Conservation (phyloP, 148 eudicot genomes). For the Beta vulgaris region DNA sequence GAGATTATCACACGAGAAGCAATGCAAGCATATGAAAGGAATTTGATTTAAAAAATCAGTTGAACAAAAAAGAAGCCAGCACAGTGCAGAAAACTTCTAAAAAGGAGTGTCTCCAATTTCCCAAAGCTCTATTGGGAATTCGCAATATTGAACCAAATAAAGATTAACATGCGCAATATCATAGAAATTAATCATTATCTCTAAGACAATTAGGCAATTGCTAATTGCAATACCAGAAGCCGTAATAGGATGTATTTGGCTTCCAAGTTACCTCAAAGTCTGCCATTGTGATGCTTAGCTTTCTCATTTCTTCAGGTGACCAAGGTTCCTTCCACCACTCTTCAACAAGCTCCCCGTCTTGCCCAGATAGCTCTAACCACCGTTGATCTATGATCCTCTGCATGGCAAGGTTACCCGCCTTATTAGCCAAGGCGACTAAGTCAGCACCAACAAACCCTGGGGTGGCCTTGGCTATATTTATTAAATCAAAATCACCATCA, state of each 20-base stretch:
- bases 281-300: slow-evolving; percentile 58
- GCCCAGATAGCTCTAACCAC: slow-evolving; percentile 39
- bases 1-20: neutral
- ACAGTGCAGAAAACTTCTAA: neutral
- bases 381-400: slow-evolving; percentile 61
- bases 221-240: neutral
- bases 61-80: no score
- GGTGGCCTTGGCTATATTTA: slow-evolving; percentile 72
- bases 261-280: slow-evolving; percentile 71
- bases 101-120: neutral
- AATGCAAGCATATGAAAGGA: neutral
- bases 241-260: slow-evolving; percentile 38
- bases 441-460: slow-evolving; percentile 98
- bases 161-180: neutral
- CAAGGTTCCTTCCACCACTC: slow-evolving; percentile 73
- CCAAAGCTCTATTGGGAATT: no score
- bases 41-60: no score
- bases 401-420: slow-evolving; percentile 91
- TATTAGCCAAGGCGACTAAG: slow-evolving; percentile 59
- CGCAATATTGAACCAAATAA: neutral
- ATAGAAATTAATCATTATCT: neutral
- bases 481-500: slow-evolving; percentile 71
- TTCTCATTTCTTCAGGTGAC: slow-evolving; percentile 61
- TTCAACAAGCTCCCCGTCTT: slow-evolving; percentile 32
- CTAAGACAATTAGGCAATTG: neutral